Base-by-base conservation (phyloP, 768 basidiomycete genomes). In the Boletus patriciae region DNA sequence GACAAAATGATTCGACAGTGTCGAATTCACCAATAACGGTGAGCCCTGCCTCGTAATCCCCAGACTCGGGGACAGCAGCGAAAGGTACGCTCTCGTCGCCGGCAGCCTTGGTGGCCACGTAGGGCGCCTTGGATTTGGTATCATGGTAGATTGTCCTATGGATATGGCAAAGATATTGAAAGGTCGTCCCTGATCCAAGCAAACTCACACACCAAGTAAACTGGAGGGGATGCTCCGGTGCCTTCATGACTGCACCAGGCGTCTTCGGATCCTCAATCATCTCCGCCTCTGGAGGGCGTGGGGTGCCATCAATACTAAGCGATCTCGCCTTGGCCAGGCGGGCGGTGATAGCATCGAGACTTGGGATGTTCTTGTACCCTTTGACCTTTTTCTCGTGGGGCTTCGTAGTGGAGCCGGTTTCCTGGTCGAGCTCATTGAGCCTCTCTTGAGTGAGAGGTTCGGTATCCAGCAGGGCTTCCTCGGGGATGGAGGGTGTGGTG, bases 101-200 rank as follows among this genome's bases (percentile, higher is more conserved):
- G 0, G 57, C 12, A 6, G 19, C 51, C 37, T 66, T 68, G 31
- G 7, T 3, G 3, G 65, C 6, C 7, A 25, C 62, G 27, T 50
- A 54, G 36, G 88, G 82, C 53, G 75, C 78, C 71, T 88, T 88
- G 58, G 84, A 68, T 77, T 95, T 96, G 23, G 87, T 82, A 68
- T 97, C 94, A 72, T 93, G 92, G 72, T 85, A 97, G 59, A 96
- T 80, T 13, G 91, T 94, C 94, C 92, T 94, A 16, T 40, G 25
- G 49, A 40, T 37, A n/a, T 12, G 4, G 10, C 18, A 21, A 46
- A 36, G 27, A 50, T 59, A n/a, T 53, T 33, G n/a, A 46, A 43
- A n/a, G 13, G 31, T 23, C 16, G 29, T 19, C 31, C 43, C 46
- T 46, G 34, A 59, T 46, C n/a, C 18, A 21, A 52, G 42, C 21